These are phyloP conservation scores for Globisporangium radiosum DNA, from an alignment of 352 stramenopile genomes.

Conservation along the genomic window DNA sequence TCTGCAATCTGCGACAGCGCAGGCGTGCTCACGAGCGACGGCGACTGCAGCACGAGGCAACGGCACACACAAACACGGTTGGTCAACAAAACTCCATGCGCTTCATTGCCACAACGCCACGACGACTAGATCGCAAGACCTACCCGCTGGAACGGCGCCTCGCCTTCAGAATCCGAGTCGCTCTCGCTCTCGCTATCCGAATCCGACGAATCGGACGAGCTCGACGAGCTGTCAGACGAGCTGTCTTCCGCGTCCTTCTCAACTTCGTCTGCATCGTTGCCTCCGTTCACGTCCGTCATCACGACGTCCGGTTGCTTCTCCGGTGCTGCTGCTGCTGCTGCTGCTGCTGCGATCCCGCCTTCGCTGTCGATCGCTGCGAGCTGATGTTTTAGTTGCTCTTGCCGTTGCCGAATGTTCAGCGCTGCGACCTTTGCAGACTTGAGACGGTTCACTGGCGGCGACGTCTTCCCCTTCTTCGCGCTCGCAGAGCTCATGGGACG, in stretches of 20 bases:
- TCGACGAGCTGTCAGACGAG: slow-evolving; percentile 65
- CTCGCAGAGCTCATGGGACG: slow-evolving; percentile 30
- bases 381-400: slow-evolving; percentile 77
- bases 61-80: slow-evolving; percentile 8
- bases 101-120: not conserved
- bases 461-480: slow-evolving; percentile 34
- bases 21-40: slow-evolving; percentile 46
- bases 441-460: slow-evolving; percentile 57
- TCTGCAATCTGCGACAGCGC: slow-evolving; percentile 44
- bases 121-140: slow-evolving; percentile 51
- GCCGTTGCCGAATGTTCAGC: slow-evolving; percentile 58
- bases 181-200: slow-evolving; percentile 84
- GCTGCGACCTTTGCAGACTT: slow-evolving; percentile 82
- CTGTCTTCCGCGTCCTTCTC: slow-evolving; percentile 27
- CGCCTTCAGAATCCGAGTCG: slow-evolving; percentile 70
- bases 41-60: slow-evolving; percentile 28
- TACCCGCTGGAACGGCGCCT: slow-evolving; percentile 78
- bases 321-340: not conserved
- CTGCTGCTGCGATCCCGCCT: slow-evolving; percentile 1
- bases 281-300: slow-evolving; percentile 38
- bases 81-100: slow-evolving; percentile 21
- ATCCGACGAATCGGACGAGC: slow-evolving; percentile 75
- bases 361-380: slow-evolving; percentile 67
- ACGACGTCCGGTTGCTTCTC: slow-evolving; percentile 35
- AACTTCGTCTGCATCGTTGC: slow-evolving; percentile 19